Evolutionary conservation across 2,329 filamentous ascomycete genomes (phyloP).

Genomic region (Neofusicoccum sp.): DNA sequence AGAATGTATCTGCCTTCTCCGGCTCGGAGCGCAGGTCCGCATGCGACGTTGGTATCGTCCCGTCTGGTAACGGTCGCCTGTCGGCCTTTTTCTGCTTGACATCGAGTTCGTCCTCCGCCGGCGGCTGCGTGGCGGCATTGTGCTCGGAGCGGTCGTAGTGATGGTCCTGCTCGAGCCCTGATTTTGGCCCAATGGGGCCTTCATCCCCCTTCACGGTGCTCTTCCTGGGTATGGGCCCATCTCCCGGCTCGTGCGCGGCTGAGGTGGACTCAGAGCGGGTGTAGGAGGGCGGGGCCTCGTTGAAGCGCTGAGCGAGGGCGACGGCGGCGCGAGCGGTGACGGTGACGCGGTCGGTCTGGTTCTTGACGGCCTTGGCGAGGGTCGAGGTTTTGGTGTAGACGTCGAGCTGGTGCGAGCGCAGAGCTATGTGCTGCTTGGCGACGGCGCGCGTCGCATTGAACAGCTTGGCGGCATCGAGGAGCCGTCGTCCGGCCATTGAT

Average conservation of each 20-base stretch:
- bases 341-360: conserved; percentile 60
- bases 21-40: conserved; percentile 26
- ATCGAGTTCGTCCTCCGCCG: conserved; percentile 40
- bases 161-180: conserved; percentile 48
- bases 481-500: conserved; percentile 51
- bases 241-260: conserved; percentile 24
- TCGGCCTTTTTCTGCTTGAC: conserved; percentile 48
- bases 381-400: conserved; percentile 64
- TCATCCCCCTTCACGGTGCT: conserved; percentile 29
- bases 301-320: conserved; percentile 57
- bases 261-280: conserved; percentile 25
- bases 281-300: conserved; percentile 46
- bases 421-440: conserved; percentile 54
- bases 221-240: conserved; percentile 30
- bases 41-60: conserved; percentile 47
- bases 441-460: conserved; percentile 48
- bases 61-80: conserved; percentile 48
- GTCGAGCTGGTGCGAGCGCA: conserved; percentile 62
- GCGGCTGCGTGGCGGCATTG: conserved; percentile 40
- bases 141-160: conserved; percentile 46
- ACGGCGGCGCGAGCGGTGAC: conserved; percentile 61
- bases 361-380: conserved; percentile 61
- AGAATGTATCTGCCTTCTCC: conserved; percentile 36
- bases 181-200: conserved; percentile 24
- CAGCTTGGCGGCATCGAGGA: conserved; percentile 52